Evolutionary conservation across 495 filamentous ascomycete species (phyloP), one percentile per base, ranked within the genome.

Genomic region (Penicillium odoratum): DNA sequence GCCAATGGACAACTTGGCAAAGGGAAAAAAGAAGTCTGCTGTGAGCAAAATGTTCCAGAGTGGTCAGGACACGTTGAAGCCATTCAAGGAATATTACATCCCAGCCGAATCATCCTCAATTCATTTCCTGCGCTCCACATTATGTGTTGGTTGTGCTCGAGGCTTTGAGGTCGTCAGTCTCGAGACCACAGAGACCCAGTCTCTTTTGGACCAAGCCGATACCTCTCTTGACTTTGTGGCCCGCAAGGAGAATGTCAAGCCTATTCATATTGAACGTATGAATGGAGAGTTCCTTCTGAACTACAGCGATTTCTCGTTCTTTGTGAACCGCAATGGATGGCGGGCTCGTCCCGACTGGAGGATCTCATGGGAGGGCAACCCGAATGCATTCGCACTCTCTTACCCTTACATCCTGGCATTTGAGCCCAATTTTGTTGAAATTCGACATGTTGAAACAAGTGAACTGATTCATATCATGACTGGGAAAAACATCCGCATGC

Each of bases 51-150:
- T 99, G 87, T 92, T 98, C 77, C 89, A 91, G 68, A 86, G 89
- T 57, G 89, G 91, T 11, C 92, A 96, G 67, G 95, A 99, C 63
- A 90, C 94, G 48, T 79, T 99, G 52, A 96, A 92, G 69, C 90
- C 93, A 15, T 97, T 94, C 81, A 97, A 98, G 83, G 95, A 99
- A 78, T 97, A 97, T 68, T 98, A 98, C 74, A 97, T 99, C 61
- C 95, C 95, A 7, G 91, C 92, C 5, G 95, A 99, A 75, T 93
- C 92, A 7, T 91, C 88, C 3, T 97, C 93, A 48, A 93, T 99
- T 26, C 95, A 99, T 70, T 99, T 97, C 82, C 81, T 99, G 59
- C 91, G 92, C 60, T 93, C 91, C 59, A 98, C 96, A 65, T 83
- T 99, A 18, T 99, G 95, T 69, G 94, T 98, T 45, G 95, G 92